Evolutionary conservation across 176 grass and related monocot genomes (phyloP).

Genomic region (Alloteropsis semialata): DNA sequence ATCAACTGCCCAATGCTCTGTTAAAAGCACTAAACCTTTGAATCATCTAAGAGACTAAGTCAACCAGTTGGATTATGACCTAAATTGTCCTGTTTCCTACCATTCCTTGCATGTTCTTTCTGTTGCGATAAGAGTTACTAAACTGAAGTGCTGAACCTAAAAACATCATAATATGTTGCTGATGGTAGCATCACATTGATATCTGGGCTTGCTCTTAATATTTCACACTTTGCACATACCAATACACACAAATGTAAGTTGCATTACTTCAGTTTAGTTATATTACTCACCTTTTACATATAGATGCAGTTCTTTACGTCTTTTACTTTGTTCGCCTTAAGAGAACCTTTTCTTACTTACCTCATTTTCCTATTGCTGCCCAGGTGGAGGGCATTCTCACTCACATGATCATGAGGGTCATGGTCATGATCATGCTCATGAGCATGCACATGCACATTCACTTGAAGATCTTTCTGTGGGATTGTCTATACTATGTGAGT

Average conservation of each 20-base stretch:
- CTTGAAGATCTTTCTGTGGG: constrained; percentile 95
- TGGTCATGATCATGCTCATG: constrained; percentile 63
- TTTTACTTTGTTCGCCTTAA: neutral
- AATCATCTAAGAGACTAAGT: constrained; percentile 1
- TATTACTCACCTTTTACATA: neutral
- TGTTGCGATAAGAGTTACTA: neutral
- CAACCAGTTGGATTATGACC: neutral
- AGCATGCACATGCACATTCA: constrained; percentile 81
- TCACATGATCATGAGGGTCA: constrained; percentile 64
- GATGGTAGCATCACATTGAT: neutral
- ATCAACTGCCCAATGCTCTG: neutral
- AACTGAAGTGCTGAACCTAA: neutral
- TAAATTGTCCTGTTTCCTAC: neutral
- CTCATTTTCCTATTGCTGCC: constrained; percentile 25
- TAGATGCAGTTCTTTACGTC: neutral
- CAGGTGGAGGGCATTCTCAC: constrained; percentile 86
- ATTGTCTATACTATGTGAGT: constrained; percentile 92
- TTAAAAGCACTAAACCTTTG: neutral
- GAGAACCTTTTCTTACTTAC: neutral
- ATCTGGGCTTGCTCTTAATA: neutral
- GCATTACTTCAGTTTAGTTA: neutral
- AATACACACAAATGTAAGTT: neutral
- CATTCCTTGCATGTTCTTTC: neutral
- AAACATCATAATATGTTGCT: neutral
- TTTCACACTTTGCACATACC: neutral